phyloP scores from a whole-genome alignment of 441 rosid species.

The Geranium incanum region DNA sequence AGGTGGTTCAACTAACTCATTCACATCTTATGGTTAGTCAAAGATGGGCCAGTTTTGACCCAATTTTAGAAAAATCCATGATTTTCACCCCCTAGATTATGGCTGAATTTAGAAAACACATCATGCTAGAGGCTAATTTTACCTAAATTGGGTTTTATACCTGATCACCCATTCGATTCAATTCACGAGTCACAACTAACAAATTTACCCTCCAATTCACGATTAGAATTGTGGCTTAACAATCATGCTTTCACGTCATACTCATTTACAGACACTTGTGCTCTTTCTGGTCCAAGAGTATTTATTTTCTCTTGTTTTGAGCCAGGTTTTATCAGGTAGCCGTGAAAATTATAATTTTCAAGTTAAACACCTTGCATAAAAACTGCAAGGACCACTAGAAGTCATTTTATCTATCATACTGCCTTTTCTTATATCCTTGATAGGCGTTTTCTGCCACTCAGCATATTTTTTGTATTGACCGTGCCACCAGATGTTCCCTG shows the following conservation, averaged over 20 bases:
- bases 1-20: no score
- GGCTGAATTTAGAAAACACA: no score
- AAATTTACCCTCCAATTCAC: not conserved
- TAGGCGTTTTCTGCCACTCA: not conserved
- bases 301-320: not conserved
- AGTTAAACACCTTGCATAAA: not conserved
- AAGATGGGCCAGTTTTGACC: no score
- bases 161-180: not conserved
- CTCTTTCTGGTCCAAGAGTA: not conserved
- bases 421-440: not conserved
- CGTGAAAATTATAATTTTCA: not conserved
- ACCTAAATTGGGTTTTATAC: not conserved
- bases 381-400: not conserved
- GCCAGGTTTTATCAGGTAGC: not conserved
- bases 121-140: not conserved
- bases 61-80: no score
- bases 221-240: no score
- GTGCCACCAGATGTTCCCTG: not conserved
- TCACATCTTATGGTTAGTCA: no score
- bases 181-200: not conserved
- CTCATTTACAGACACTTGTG: not conserved
- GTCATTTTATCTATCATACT: not conserved
- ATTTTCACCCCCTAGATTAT: no score
- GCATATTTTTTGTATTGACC: not conserved
- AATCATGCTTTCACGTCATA: not conserved